Evolutionary conservation across 1,284 basidiomycete species (phyloP), one percentile per base, ranked within the genome.

Genomic region (Pulveroboletus sp.): DNA sequence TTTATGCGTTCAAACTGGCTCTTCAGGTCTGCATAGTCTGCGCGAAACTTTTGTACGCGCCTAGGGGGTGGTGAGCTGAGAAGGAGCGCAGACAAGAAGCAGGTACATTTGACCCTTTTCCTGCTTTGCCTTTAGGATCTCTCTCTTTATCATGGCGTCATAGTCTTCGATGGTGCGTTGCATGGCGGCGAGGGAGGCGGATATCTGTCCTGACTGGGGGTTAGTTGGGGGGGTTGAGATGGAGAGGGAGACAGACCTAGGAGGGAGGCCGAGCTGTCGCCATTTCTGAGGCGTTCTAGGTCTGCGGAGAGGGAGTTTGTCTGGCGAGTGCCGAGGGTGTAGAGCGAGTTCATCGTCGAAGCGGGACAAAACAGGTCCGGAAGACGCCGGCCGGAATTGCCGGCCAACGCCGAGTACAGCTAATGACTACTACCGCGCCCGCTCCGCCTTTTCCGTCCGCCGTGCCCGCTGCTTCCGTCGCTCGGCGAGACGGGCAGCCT

Each of bases 151-250:
- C 92, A 98, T 94, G 14, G 91, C 89, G 68, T 97, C 95, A 69
- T 96, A 98, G 69, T 98, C 96, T 65, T 97, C 94, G 61, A 97
- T 87, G 54, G 96, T 93, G 54, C 95, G 79, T 54, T 92, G 87
- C 80, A 98, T 88, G 2, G 93, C 94, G n/a, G 92, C 84, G 20
- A 98, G 78, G 17, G 93, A 94, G 28, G 95, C 94, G 35, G 92
- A 92, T 75, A 98, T 94, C 82, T 97, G 95, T 72, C 94, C 94
- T 96, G 56, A n/a, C 58, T 53, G 57, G 49, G 50, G 59, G 31
- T 49, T 49, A 31, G 56, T 56, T 54, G 61, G 17, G 25, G 5
- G 22, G 15, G 26, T 24, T 12, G 33, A 22, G 15, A 26, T 2
- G 18, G 14, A 1, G 14, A 12, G 17, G 9, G n/a, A 26, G 3